Base-by-base conservation (phyloP, 805 yeast genomes). In the baker's yeast (Saccharomyces cerevisiae) region DNA sequence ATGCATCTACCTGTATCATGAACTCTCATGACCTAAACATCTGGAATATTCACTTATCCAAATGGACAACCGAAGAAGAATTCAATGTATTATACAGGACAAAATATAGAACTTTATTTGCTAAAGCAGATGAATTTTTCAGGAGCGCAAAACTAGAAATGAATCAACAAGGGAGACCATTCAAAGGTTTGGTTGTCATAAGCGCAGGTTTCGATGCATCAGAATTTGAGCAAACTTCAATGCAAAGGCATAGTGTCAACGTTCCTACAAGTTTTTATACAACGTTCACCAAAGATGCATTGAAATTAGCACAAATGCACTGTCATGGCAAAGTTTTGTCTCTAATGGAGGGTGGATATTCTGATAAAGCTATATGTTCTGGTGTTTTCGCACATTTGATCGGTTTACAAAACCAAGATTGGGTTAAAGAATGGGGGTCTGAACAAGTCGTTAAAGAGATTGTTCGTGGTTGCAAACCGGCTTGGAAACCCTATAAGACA, bases 121-220 rank as follows among this genome's bases (percentile, higher is more conserved):
- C 79, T 41, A 76, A 86, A 57, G 95, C 94, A 3, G 79, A 79
- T 55, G 84, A 82, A 61, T 88, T 79, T 61, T 74, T 87, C 57
- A 75, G 73, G 54, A 73, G 65, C 17, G 77, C 83, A 2, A 79
- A 76, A 60, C 65, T 64, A 41, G 76, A 75, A 53, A 72, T 77
- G 65, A 79, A 75, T 26, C 64, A 65, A 47, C 68, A 48, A 57
- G 70, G 64, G 57, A 70, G 69, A 61, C 74, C 75, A 2, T 82
- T 80, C 66, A 78, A 77, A 57, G 80, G 83, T 0, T 59, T 87
- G 55, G 80, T 89, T 2, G 77, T 85, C n/a, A 76, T 88, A 1
- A 87, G 95, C 47, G 91, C 96, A 0, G 96, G 96, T 1, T 89
- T 88, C 66, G 96, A 88, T 70, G 95, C 94, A 2, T 82, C 87